Evolutionary conservation across 495 filamentous ascomycete species (phyloP).

Genomic region (Aspergillus sclerotiicarbonarius): DNA sequence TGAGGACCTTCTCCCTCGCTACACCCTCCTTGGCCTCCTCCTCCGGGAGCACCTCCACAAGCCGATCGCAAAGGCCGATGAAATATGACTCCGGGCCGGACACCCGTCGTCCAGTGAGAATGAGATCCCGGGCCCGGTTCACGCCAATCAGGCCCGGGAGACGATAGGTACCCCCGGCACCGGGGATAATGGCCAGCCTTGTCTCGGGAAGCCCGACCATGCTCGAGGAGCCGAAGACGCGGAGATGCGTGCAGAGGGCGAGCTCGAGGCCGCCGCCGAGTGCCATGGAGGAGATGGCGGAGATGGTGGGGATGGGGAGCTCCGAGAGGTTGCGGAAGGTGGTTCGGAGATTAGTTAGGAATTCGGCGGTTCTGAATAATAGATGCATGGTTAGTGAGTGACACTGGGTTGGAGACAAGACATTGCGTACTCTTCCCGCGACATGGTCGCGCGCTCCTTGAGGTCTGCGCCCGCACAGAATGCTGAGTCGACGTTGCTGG

Average conservation of each 20-base stretch:
- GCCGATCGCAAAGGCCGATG: slow-evolving; percentile 76
- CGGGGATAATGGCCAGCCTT: slow-evolving; percentile 86
- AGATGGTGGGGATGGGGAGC: slow-evolving; percentile 86
- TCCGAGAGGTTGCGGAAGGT: slow-evolving; percentile 65
- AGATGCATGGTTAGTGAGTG: background rate
- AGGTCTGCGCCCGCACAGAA: slow-evolving; percentile 96
- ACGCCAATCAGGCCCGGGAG: slow-evolving; percentile 75
- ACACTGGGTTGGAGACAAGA: background rate
- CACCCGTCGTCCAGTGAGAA: slow-evolving; percentile 81
- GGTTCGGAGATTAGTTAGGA: slow-evolving; percentile 69
- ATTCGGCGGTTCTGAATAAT: slow-evolving; percentile 60
- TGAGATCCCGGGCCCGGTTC: slow-evolving; percentile 72
- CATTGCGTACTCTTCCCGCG: slow-evolving; percentile 56
- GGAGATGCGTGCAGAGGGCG: slow-evolving; percentile 79
- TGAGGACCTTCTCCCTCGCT: slow-evolving; percentile 63
- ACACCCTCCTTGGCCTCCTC: slow-evolving; percentile 50
- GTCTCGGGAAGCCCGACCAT: slow-evolving; percentile 86
- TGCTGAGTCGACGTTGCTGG: slow-evolving; percentile 69
- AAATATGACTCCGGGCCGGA: slow-evolving; percentile 76
- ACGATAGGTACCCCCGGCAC: slow-evolving; percentile 88
- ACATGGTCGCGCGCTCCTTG: slow-evolving; percentile 80
- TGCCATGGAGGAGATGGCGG: slow-evolving; percentile 74
- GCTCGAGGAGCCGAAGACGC: slow-evolving; percentile 72
- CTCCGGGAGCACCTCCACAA: slow-evolving; percentile 69
- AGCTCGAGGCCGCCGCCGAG: slow-evolving; percentile 93